These are phyloP conservation scores for Vachellia collinsii DNA, from an alignment of 306 rosid genomes.

Conservation along the genomic window DNA sequence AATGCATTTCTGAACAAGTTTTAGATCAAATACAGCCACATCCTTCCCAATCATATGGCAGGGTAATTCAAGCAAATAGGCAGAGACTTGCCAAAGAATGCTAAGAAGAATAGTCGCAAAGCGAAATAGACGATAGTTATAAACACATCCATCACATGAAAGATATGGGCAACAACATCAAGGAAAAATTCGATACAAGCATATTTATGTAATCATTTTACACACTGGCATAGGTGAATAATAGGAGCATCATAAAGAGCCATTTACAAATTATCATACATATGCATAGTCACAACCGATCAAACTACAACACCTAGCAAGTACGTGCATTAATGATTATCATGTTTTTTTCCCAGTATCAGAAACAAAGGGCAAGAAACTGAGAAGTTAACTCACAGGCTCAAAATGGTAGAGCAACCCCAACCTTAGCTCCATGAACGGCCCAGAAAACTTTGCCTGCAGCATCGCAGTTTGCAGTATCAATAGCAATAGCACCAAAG, in stretches of 20 bases:
- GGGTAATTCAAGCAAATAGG: neutral
- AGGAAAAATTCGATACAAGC: neutral
- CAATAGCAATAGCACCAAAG: conserved; percentile 75
- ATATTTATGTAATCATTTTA: neutral
- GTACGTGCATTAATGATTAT: neutral
- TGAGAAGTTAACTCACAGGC: neutral
- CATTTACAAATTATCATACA: neutral
- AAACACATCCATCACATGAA: conserved; percentile 9
- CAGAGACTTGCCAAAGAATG: neutral
- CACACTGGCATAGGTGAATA: neutral
- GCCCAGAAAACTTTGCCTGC: conserved; percentile 67
- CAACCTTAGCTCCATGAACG: conserved; percentile 51
- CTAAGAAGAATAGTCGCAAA: neutral
- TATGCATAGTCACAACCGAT: neutral
- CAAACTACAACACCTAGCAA: conserved; percentile 7
- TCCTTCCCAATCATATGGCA: conserved; percentile 9
- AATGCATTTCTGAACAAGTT: neutral
- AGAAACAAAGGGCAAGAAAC: neutral
- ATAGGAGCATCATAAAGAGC: conserved; percentile 8
- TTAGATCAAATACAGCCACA: neutral
- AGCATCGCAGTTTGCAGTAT: conserved; percentile 44
- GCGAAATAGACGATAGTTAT: neutral
- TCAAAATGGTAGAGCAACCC: conserved; percentile 35
- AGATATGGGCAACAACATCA: neutral
- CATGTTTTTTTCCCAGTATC: neutral